Evolutionary conservation across 1,284 basidiomycete species (phyloP), one percentile per base, ranked within the genome.

Genomic region (Clitocybe nebularis): DNA sequence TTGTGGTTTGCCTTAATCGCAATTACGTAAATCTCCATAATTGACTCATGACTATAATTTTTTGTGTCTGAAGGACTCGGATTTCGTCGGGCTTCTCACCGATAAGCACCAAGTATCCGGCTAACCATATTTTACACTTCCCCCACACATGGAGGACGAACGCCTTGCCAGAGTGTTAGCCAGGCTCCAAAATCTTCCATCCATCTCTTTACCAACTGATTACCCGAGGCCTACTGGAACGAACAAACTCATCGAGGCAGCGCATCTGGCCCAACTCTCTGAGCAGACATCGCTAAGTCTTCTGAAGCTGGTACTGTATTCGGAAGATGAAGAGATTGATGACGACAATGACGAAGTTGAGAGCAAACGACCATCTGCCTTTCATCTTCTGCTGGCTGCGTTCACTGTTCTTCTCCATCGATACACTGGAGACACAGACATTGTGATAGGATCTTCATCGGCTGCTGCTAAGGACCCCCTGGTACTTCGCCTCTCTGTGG

Each of bases 391-490:
- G 34, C 76, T 99, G 34, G 82, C 95, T 13, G 87, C 94, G 0
- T 97, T 99, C 64, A 78, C 83, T 16, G 87, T 96, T 25, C 74
- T 99, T 24, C 72, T 99, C 9, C 93, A 98, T 70, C 78, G 96
- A 30, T 97, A 94, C 69, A 98, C 96, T 0, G 93, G 90, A 39
- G 96, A 99, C 64, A 94, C 86, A 9, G 93, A 97, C 56, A 75
- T 99, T 50, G 78, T 98, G 48, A 87, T 99, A 53, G 94, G 90
- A 39, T 93, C 93, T 1, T 94, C 92, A 11, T 88, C 89, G 13
- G 81, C 85, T 1, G 72, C 79, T n/a, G 80, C 79, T 1, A 77
- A 79, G 25, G 81, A 89, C 46, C 93, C 94, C 5, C 71, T 98
- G 29, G 77, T 98, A 24, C 77, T 99, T 40, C 81, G 93, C 29